phyloP scores from a whole-genome alignment of 495 filamentous ascomycete species.

The Friedmanniomyces endolithicus region DNA sequence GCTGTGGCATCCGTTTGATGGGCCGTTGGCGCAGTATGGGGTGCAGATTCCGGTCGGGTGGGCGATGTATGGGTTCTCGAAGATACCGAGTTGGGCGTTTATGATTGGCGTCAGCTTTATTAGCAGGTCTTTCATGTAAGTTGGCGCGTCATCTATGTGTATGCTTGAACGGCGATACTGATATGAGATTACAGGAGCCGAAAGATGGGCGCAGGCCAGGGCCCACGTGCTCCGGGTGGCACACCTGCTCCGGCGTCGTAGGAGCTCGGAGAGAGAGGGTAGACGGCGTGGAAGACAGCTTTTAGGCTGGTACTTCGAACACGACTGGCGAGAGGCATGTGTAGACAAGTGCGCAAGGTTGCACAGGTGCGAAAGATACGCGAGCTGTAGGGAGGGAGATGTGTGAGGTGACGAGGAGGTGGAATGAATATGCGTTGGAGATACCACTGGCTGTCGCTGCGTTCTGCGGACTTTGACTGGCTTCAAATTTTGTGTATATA shows the following conservation, averaged over 20 bases:
- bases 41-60: slow-evolving; percentile 58
- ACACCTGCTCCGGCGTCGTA: background rate
- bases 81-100: slow-evolving; percentile 55
- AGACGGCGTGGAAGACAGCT: no score
- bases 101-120: slow-evolving; percentile 76
- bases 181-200: background rate
- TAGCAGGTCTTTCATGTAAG: slow-evolving; percentile 80
- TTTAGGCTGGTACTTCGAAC: no score
- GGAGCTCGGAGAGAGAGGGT: background rate
- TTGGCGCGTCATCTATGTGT: no score
- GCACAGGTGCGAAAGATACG: no score
- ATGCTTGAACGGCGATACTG: background rate
- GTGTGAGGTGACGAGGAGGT: no score
- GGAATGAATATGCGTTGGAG: no score
- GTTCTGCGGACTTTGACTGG: no score
- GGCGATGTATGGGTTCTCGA: slow-evolving; percentile 44
- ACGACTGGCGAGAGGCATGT: no score
- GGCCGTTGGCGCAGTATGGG: slow-evolving; percentile 51
- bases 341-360: no score
- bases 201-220: background rate
- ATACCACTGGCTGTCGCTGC: no score
- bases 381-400: no score
- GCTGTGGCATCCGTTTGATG: slow-evolving; percentile 68
- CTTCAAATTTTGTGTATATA: no score
- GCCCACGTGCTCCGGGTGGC: background rate